Percentiles rank a stretch among this genome's conserved stretches.
These are phyloP conservation scores for Sordariomycetes sp. DNA, from an alignment of 2,329 filamentous ascomycete species.

Conservation along the genomic window DNA sequence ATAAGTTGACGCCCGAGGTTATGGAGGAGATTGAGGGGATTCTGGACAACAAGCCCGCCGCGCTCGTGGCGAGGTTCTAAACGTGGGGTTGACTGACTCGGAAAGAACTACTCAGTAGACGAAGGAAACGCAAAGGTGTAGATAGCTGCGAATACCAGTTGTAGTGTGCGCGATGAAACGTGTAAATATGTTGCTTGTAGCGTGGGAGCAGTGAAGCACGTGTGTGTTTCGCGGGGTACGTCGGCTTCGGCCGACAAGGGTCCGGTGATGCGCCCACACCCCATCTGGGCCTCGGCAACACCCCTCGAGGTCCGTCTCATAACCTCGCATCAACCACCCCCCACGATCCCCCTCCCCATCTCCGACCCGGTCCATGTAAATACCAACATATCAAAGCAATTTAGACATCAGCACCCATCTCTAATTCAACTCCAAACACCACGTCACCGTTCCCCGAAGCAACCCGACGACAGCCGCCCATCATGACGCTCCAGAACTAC, in stretches of 20 bases:
- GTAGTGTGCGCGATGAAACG: not conserved
- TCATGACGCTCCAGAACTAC: constrained; percentile 14
- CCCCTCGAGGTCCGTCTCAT: not conserved
- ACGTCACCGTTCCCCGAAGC: not conserved
- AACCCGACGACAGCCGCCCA: not conserved
- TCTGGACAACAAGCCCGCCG: constrained; percentile 43
- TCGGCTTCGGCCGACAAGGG: not conserved
- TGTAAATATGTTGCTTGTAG: not conserved
- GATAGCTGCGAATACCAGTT: not conserved
- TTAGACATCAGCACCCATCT: not conserved
- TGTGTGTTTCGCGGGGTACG: not conserved
- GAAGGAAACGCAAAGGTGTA: not conserved
- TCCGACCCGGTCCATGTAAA: not conserved
- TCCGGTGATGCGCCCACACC: not conserved
- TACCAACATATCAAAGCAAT: not conserved
- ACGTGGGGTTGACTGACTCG: not conserved
- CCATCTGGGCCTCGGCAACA: constrained; percentile 3
- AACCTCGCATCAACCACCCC: not conserved
- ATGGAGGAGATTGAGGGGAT: constrained; percentile 46
- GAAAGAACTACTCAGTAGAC: not conserved
- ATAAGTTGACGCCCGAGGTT: constrained; percentile 45
- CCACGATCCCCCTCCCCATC: not conserved
- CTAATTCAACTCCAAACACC: not conserved
- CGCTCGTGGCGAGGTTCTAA: constrained; percentile 7
- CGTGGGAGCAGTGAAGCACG: not conserved